These are phyloP conservation scores for Carex parvula DNA, from an alignment of 176 grass and related monocot species.

Conservation along the genomic window DNA sequence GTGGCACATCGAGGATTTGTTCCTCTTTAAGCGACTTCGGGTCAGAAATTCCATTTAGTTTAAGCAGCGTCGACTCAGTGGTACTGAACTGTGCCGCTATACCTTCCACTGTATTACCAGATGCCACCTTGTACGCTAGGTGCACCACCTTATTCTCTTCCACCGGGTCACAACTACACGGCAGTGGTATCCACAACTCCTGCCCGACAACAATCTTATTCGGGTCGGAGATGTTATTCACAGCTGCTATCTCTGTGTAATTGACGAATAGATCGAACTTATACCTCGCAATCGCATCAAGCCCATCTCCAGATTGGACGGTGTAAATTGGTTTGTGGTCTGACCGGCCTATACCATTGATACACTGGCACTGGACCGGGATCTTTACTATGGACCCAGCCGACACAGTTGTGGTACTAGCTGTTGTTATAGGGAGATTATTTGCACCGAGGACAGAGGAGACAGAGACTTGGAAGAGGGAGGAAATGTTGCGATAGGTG, in stretches of 20 bases:
- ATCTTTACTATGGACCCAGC: constrained; percentile 28
- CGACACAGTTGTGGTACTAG: background rate
- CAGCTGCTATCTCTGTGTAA: constrained; percentile 54
- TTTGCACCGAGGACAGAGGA: constrained; percentile 46
- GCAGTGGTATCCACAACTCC: constrained; percentile 60
- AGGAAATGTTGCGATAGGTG: constrained; percentile 45
- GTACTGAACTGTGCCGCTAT: constrained; percentile 60
- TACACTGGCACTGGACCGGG: constrained; percentile 55
- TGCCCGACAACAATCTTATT: background rate
- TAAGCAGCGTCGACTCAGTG: constrained; percentile 34
- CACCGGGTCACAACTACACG: constrained; percentile 73
- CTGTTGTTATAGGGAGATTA: background rate
- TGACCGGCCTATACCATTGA: constrained; percentile 32
- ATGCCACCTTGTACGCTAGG: constrained; percentile 44
- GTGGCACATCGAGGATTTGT: constrained; percentile 77
- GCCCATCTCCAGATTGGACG: constrained; percentile 40
- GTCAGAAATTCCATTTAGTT: constrained; percentile 40
- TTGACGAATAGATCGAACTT: constrained; percentile 43
- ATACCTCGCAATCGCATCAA: constrained; percentile 37
- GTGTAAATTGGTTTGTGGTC: constrained; percentile 40
- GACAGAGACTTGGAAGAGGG: constrained; percentile 53
- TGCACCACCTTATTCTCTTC: constrained; percentile 43
- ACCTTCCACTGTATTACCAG: background rate
- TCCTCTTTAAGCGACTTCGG: background rate
- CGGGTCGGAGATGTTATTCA: constrained; percentile 36